Evolutionary conservation across 371 early-diverging fungal species (phyloP), one percentile per base, ranked within the genome.

Genomic region (Amoeboaphelidium protococcarum): DNA sequence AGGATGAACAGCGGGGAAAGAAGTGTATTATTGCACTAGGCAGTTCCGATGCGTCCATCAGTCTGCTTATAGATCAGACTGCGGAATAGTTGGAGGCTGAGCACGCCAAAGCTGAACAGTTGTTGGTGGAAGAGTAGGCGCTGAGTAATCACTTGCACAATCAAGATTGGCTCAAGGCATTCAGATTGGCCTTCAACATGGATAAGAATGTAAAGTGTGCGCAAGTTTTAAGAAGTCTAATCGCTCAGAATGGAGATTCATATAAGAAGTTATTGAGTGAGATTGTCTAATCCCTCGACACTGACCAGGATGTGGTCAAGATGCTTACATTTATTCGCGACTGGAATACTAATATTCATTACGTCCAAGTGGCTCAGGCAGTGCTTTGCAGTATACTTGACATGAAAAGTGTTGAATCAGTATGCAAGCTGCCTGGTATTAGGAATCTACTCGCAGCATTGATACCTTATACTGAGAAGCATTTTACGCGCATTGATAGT

Each of bases 271-370:
- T 24, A 25, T 19, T 27, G 22, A 2, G 44, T 13, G 41, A 21
- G 3, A 41, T 31, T 40, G 41, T 0, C 22, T 24, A 26, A 4
- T 24, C n/a, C n/a, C n/a, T n/a, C n/a, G n/a, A n/a, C 1, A 12
- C 2, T 54, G 23, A 23, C 25, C 13, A 50, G 4, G 57, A 78
- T 52, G 58, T 89, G 22, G 77, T 72, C 45, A 75, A 77, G 50
- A 52, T 91, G 19, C 58, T 89, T 40, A 60, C 59, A n/a, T 90
- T 80, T 56, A 67, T 84, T 44, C 76, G 84, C 44, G 81, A 83
- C 60, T 91, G 92, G 95, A 91, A 91, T 66, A 87, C 92, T 6
- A 79, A 85, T 53, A 73, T 76, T 19, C 78, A 75, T 57, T 70
- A 78, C 55, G 65, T 80, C 13, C 61, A 64, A 27, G 59, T 78